Evolutionary conservation across 805 yeast genomes (phyloP), one percentile per base, ranked within the genome.

Genomic region (Wickerhamiella slavikovae): DNA sequence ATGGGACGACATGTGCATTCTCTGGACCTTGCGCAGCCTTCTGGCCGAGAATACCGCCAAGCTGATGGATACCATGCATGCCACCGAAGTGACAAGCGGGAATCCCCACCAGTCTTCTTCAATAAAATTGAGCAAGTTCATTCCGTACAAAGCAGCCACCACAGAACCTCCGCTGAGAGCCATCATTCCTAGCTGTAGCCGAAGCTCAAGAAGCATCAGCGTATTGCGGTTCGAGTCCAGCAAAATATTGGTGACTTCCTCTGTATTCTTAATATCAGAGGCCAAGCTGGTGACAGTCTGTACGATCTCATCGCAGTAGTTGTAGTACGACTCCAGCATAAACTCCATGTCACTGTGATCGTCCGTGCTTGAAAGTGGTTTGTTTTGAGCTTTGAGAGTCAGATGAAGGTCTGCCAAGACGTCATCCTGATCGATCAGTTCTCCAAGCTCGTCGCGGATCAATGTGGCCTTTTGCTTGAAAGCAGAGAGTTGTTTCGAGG

Each of bases 211-310:
- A 17, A 82, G 49, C 94, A 89, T 82, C 35, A 89, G 60, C 39
- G 85, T 80, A 51, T 89, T 89, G 51, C 99, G 66, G 50, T 89
- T 85, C 1, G 95, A 75, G 48, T 89, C 99, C 34, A 89, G 55
- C 15, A 89, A 75, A 38, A 89, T 83, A 44, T 82, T 82, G 35
- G 83, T 82, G 43, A 89, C 82, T 49, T 89, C 98, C 49, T 89
- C 96, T 0, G 95, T 83, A 14, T 93, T 78, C 38, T 68, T 68
- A 31, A 89, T 85, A 47, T 85, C 83, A n/a, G 76, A 65, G 19
- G 70, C 64, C 22, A 78, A 55, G 38, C 67, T 76, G 37, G 74
- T 89, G 14, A 74, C 75, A 3, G 77, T 76, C 48, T 89, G 96
- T 2, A 85, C 95, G 37, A 89, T 77, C 43, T 91, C 95, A 54